Evolutionary conservation across 495 filamentous ascomycete species (phyloP), one percentile per base, ranked within the genome.

Genomic region (Symbiotaphrina buchneri): DNA sequence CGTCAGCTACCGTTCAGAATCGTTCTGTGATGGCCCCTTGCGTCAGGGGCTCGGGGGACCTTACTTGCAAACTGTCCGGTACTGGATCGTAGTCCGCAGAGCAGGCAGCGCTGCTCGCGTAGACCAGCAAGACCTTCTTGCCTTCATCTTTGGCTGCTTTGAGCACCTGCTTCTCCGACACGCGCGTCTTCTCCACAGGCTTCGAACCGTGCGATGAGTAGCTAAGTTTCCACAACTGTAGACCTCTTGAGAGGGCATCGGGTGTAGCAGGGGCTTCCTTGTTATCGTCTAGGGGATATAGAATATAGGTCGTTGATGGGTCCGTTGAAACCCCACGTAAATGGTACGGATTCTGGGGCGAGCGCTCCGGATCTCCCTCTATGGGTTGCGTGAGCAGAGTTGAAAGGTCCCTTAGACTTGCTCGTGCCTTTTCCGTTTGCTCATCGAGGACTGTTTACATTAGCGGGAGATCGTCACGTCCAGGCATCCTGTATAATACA

Each of bases 221-320:
- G 33, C 55, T 58, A 36, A 62, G 51, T 11, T 59, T 61, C 63
- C 62, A 68, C 63, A 62, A 68, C 32, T 66, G 55, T 23, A 10
- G 11, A 5, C 23, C 34, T 10, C 26, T n/a, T 18, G 17, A 14
- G 6, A 33, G 10, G 31, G 27, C 34, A 19, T 36, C 27, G 6
- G 19, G 28, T 7, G 32, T 32, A 21, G 19, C 28, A 16, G 13
- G 22, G 13, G 30, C 30, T 22, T 26, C 29, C n/a, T n/a, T n/a
- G 8, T 28, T 28, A 11, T 35, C 31, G 18, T 19, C 21, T 6
- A 35, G 19, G 13, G 35, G 35, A 17, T 16, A 17, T 25, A 65
- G 42, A n/a, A 66, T 47, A 30, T 65, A 68, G 6, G 53, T 59
- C 6, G 61, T 48, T 39, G 66, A 54, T 1, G 59, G 54, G 24